Conservation (phyloP, 1,139 yeast genomes). For the Candida buenavistaensis region DNA sequence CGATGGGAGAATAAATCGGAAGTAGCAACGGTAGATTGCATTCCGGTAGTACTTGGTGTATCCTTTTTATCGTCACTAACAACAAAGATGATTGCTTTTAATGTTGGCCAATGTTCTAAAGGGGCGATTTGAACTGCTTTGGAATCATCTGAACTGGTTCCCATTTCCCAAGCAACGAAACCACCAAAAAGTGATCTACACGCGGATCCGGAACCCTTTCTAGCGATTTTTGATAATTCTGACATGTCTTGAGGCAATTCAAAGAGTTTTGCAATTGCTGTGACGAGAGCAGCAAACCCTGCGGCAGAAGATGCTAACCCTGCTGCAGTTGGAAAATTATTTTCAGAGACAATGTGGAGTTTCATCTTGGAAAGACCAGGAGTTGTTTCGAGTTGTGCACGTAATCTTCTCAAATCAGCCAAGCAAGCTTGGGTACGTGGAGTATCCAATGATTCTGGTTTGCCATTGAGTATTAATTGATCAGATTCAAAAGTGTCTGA, state of each 20-base stretch:
- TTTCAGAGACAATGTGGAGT: conserved; percentile 84
- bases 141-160: conserved; percentile 69
- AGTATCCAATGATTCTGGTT: conserved; percentile 60
- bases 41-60: conserved; percentile 91
- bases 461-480: conserved; percentile 80
- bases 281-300: conserved; percentile 94
- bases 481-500: conserved; percentile 59
- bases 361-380: conserved; percentile 65
- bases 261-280: conserved; percentile 80
- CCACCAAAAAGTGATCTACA: conserved; percentile 97
- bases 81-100: conserved; percentile 89
- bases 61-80: conserved; percentile 93
- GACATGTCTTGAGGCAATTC: conserved; percentile 78
- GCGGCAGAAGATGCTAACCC: conserved; percentile 98
- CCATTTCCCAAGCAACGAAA: conserved; percentile 99
- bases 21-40: conserved; percentile 91
- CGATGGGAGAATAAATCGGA: conserved; percentile 84
- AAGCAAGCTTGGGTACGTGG: conserved; percentile 82
- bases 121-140: conserved; percentile 92
- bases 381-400: conserved; percentile 50
- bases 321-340: conserved; percentile 98
- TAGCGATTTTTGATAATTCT: conserved; percentile 87
- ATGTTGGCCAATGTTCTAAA: conserved; percentile 81
- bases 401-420: conserved; percentile 66
- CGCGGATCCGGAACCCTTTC: conserved; percentile 98